Conservation (phyloP, 345 rosid genomes). For the Aurinia saxatilis region DNA sequence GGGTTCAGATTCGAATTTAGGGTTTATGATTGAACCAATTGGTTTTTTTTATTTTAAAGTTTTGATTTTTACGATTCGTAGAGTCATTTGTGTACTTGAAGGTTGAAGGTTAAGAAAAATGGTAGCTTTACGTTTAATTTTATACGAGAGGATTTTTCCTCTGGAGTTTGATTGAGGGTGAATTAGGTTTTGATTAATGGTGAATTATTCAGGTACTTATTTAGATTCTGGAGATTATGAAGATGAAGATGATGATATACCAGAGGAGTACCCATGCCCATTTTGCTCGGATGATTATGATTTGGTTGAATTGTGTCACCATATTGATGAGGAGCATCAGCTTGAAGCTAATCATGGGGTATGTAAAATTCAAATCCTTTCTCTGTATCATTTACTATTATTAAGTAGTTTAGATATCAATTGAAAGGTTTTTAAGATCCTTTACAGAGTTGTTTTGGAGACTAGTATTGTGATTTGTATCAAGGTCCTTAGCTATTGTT, state of each 20-base stretch:
- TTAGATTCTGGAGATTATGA: constrained; percentile 18
- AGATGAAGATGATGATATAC: constrained; percentile 13
- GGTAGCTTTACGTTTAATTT: constrained; percentile 13
- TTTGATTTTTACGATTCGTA: neutral
- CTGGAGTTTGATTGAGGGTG: neutral
- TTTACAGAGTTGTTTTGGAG: neutral
- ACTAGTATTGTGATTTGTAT: neutral
- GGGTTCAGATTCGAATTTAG: neutral
- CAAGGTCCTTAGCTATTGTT: neutral
- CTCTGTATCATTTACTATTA: no score
- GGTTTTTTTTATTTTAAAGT: neutral
- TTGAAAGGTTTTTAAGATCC: neutral
- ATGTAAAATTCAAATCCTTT: neutral
- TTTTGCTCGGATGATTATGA: constrained; percentile 26
- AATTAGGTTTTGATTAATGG: neutral
- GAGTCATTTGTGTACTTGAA: neutral
- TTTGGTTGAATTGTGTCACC: constrained; percentile 24
- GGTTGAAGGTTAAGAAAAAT: neutral
- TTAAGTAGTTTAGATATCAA: neutral
- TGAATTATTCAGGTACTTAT: constrained; percentile 4
- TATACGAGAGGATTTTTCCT: neutral
- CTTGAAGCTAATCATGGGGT: constrained; percentile 27
- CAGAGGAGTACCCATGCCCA: constrained; percentile 23
- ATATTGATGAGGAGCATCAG: constrained; percentile 23
- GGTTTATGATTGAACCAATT: neutral